Base-by-base conservation (phyloP, 345 rosid genomes). In the Cardamine chenopodiifolia region DNA sequence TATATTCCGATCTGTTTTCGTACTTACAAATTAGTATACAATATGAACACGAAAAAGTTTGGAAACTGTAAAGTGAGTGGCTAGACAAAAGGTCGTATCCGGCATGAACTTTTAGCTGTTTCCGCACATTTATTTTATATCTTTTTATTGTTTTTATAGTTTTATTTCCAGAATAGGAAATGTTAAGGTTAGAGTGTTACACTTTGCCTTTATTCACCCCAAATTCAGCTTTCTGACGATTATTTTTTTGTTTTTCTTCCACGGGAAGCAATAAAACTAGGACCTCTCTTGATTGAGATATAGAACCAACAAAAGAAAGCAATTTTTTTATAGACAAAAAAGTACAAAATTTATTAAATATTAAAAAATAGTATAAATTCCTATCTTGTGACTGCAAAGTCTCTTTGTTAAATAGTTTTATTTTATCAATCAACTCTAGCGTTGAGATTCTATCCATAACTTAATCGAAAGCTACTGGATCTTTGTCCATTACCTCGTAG, bases 101-200 rank as follows among this genome's bases (percentile, higher is more conserved):
- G 75, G 58, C 65, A 44, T 45, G 49, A 68, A 61, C 69, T 75
- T 68, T 61, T n/a, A 52, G 56, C 50, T 17, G 61, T 68, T 52
- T 40, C 10, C 0, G 23, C 47, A 50, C 3, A 60, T 39, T 42
- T 28, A 4, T 25, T 57, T n/a, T 32, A 40, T 61, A 42, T 39
- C 0, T 68, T 32, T 32, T 5, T 53, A 17, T 42, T 44, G 40
- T n/a, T 13, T 5, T 25, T 19, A 37, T 53, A 52, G 1, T 54
- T 54, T 55, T 70, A 56, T 55, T 70, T 64, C 80, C 80, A 14
- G 20, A 76, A 70, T 44, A 18, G 76, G 80, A 66, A 70, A 70
- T 70, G 76, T 70, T 76, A 70, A 62, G 80, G 80, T 70, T 70
- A 22, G 31, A 40, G 48, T 69, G 60, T 70, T 63, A 52, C 60